These are phyloP conservation scores for Backusella luteola DNA, from an alignment of 192 early-diverging fungal species.

Conservation along the genomic window DNA sequence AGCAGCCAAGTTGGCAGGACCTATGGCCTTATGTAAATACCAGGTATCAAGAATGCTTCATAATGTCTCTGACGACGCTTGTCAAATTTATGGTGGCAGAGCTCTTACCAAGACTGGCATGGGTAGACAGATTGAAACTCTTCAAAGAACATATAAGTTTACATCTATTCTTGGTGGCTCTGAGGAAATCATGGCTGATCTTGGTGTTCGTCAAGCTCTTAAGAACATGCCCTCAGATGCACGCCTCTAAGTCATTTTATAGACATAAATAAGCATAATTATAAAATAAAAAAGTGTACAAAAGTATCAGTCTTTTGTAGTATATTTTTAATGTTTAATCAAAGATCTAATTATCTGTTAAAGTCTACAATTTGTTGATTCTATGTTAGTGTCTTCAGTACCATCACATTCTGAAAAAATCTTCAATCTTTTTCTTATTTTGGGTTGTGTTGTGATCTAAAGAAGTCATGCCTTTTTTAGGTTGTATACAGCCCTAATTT, in stretches of 20 bases:
- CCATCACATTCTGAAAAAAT: neutral
- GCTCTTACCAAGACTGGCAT: slow-evolving; percentile 70
- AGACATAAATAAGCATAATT: neutral
- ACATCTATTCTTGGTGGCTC: slow-evolving; percentile 39
- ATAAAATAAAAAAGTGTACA: neutral
- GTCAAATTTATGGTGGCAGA: slow-evolving; percentile 73
- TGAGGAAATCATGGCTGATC: slow-evolving; percentile 57
- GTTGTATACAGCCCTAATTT: neutral
- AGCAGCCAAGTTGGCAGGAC: slow-evolving; percentile 57
- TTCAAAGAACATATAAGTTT: slow-evolving; percentile 61
- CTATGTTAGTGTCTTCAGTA: neutral
- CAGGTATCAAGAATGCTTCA: slow-evolving; percentile 56
- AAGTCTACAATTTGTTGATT: neutral
- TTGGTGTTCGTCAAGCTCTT: slow-evolving; percentile 36
- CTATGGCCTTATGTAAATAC: slow-evolving; percentile 60
- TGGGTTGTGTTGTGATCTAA: neutral
- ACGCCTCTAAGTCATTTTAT: slow-evolving; percentile 19
- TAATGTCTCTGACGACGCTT: slow-evolving; percentile 59
- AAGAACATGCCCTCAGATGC: slow-evolving; percentile 28
- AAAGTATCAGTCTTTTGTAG: too few relatives aligned
- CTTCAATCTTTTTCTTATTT: neutral
- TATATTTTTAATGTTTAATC: neutral
- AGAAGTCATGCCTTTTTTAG: neutral
- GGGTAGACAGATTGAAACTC: slow-evolving; percentile 61
- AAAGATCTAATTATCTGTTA: neutral